These are phyloP conservation scores for Naganishia onofrii DNA, from an alignment of 768 basidiomycete genomes.

Conservation along the genomic window DNA sequence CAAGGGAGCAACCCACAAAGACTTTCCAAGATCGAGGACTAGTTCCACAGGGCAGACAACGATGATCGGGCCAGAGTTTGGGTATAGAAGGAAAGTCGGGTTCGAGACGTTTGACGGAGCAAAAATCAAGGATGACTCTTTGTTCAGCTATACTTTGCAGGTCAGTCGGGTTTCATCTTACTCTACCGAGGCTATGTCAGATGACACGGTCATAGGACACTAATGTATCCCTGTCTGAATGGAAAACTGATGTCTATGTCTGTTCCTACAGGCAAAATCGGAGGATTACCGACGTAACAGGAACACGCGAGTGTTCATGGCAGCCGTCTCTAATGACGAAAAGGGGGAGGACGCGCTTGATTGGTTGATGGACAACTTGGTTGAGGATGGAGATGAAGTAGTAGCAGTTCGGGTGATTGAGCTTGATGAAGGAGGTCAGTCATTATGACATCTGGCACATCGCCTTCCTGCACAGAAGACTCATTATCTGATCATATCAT, in stretches of 20 bases:
- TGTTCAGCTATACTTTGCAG: constrained; percentile 48
- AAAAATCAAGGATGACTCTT: constrained; percentile 43
- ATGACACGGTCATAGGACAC: constrained; percentile 6
- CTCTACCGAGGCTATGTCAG: constrained; percentile 5
- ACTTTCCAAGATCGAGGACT: constrained; percentile 45
- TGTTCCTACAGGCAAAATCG: constrained; percentile 61
- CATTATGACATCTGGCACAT: background rate
- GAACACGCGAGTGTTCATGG: constrained; percentile 81
- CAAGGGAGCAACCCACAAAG: constrained; percentile 3
- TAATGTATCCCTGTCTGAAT: background rate
- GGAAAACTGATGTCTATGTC: constrained; percentile 31
- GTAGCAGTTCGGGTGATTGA: constrained; percentile 88
- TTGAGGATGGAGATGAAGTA: constrained; percentile 76
- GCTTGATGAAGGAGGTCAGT: constrained; percentile 71
- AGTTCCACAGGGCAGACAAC: constrained; percentile 40
- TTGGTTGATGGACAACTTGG: constrained; percentile 82
- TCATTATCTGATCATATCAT: constrained; percentile 40
- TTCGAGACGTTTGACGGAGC: constrained; percentile 52
- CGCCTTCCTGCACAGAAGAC: background rate
- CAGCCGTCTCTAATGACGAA: constrained; percentile 83
- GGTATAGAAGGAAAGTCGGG: constrained; percentile 51
- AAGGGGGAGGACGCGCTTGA: constrained; percentile 83
- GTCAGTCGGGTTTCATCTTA: constrained; percentile 36
- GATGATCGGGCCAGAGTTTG: constrained; percentile 31
- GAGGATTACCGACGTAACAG: constrained; percentile 73